Percentiles rank a stretch among this genome's conserved stretches.
Conservation (phyloP, 1,139 yeast genomes). For the Candida neerlandica region DNA sequence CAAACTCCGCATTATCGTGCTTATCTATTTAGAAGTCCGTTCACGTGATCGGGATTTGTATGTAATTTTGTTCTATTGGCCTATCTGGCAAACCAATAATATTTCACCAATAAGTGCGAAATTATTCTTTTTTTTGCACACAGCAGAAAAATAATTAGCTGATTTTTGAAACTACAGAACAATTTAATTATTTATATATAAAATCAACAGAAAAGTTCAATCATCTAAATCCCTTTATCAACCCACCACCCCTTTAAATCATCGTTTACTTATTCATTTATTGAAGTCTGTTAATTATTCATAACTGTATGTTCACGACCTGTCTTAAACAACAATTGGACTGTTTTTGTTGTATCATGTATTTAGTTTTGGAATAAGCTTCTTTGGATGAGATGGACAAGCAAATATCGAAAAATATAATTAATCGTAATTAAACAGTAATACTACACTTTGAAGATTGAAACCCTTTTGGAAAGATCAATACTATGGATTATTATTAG, state of each 20-base stretch:
- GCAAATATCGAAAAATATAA: not conserved
- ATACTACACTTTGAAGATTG: not conserved
- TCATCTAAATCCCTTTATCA: not conserved
- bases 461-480: no score
- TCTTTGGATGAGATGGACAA: slow-evolving; percentile 5
- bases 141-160: slow-evolving; percentile 15
- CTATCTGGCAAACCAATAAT: slow-evolving; percentile 11
- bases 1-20: slow-evolving; percentile 1
- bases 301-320: not conserved
- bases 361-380: not conserved
- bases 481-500: not conserved
- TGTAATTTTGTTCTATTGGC: not conserved
- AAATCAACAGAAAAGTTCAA: not conserved
- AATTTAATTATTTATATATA: not conserved
- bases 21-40: not conserved
- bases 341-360: not conserved
- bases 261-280: slow-evolving; percentile 2
- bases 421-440: not conserved
- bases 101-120: slow-evolving; percentile 12
- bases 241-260: not conserved
- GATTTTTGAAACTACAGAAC: slow-evolving; percentile 9
- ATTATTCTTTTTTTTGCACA: slow-evolving; percentile 5
- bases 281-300: slow-evolving; percentile 4
- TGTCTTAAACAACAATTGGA: not conserved
- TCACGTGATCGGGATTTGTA: slow-evolving; percentile 4